Percentiles rank a stretch among this genome's conserved stretches.
phyloP scores from a whole-genome alignment of 441 rosid genomes.

The Bruguiera hainesii region DNA sequence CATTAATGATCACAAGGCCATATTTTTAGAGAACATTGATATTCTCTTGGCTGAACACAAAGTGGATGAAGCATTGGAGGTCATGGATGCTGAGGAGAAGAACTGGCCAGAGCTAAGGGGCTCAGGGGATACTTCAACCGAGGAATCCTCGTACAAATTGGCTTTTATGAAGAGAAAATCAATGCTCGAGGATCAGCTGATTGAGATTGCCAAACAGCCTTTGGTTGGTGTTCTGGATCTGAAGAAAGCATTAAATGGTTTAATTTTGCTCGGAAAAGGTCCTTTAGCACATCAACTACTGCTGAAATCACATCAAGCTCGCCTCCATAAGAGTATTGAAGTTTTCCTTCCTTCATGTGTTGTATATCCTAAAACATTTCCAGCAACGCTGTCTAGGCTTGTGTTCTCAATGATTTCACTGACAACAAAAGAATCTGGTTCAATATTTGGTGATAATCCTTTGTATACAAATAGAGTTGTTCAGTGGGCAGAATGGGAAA shows the following conservation, averaged over 20 bases:
- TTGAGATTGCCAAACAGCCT: conserved; percentile 65
- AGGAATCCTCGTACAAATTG: conserved; percentile 45
- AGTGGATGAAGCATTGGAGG: conserved; percentile 70
- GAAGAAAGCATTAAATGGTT: conserved; percentile 56
- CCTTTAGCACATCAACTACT: conserved; percentile 74
- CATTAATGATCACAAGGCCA: conserved; percentile 29
- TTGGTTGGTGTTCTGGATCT: conserved; percentile 44
- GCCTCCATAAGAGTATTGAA: conserved; percentile 61
- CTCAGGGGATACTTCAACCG: conserved; percentile 44
- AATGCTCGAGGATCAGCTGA: conserved; percentile 64
- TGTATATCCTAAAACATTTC: conserved; percentile 69
- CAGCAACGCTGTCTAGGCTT: conserved; percentile 71
- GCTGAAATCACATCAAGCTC: conserved; percentile 49
- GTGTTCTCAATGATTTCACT: conserved; percentile 68
- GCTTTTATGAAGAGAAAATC: conserved; percentile 62
- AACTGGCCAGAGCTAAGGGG: conserved; percentile 52
- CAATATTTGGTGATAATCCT: conserved; percentile 81
- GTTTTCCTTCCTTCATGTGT: conserved; percentile 70
- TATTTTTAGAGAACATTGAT: conserved; percentile 63
- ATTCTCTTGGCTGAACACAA: conserved; percentile 84
- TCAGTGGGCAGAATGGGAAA: conserved; percentile 97
- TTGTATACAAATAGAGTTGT: conserved; percentile 75
- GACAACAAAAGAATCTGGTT: conserved; percentile 66
- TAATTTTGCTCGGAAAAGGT: conserved; percentile 85
- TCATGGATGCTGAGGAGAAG: conserved; percentile 71